Conservation (phyloP, 2,329 filamentous ascomycete genomes). For the Fonsecaea multimorphosa region DNA sequence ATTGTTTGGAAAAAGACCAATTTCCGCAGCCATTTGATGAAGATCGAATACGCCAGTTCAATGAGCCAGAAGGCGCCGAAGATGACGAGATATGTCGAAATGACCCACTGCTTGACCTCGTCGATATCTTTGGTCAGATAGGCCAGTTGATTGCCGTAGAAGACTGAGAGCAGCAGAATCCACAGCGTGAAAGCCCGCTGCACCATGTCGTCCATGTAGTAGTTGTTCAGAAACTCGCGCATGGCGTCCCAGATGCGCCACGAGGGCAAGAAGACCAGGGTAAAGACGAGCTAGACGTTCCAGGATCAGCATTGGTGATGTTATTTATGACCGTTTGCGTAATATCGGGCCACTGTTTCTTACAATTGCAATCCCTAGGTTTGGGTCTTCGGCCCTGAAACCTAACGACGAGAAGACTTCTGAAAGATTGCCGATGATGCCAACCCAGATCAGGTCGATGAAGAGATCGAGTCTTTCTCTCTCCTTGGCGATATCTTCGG, state of each 20-base stretch:
- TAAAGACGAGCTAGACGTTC: constrained; percentile 47
- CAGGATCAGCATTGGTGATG: not conserved
- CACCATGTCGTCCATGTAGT: constrained; percentile 58
- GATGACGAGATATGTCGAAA: constrained; percentile 56
- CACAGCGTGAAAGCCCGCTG: constrained; percentile 57
- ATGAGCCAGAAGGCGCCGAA: constrained; percentile 51
- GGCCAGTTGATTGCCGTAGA: constrained; percentile 57
- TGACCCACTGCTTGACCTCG: constrained; percentile 46
- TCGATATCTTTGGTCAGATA: constrained; percentile 51
- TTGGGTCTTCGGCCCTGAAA: constrained; percentile 56
- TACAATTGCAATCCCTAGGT: constrained; percentile 51
- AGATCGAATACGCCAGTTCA: constrained; percentile 36
- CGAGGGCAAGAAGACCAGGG: constrained; percentile 56
- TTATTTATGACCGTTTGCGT: not conserved
- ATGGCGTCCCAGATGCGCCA: constrained; percentile 60
- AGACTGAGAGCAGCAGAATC: constrained; percentile 57
- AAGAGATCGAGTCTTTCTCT: constrained; percentile 55
- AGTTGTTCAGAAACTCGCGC: constrained; percentile 60
- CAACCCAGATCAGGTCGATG: constrained; percentile 54
- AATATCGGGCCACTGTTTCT: not conserved
- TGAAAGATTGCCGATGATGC: constrained; percentile 25
- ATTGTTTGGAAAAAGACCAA: constrained; percentile 52
- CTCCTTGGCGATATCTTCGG: constrained; percentile 19
- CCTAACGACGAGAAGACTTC: constrained; percentile 52
- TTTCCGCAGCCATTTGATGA: constrained; percentile 50